A percentile compares a stretch with the other conserved stretches of the same genome.
Conservation (phyloP, 192 early-diverging fungal species). For the Coemansia sp. region DNA sequence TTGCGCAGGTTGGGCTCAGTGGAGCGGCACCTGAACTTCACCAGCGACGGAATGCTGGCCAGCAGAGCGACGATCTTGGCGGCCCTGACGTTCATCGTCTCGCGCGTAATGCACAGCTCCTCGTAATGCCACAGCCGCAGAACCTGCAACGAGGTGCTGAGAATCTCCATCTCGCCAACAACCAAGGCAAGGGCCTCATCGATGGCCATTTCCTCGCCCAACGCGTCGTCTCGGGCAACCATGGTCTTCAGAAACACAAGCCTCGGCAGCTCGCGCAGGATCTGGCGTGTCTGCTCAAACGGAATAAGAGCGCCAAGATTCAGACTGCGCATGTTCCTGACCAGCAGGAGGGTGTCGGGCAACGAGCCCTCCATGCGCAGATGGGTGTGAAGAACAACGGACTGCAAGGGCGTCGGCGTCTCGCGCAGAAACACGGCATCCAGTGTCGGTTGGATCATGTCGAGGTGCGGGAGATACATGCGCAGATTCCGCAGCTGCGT, state of each 20-base stretch:
- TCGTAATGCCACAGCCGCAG: constrained; percentile 33
- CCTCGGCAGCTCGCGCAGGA: constrained; percentile 20
- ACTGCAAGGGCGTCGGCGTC: constrained; percentile 4
- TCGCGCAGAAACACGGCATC: constrained; percentile 15
- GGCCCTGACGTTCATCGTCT: constrained; percentile 12
- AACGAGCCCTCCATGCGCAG: constrained; percentile 17
- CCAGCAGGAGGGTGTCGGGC: constrained; percentile 13
- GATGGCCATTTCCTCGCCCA: constrained; percentile 9
- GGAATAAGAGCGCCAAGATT: constrained; percentile 17
- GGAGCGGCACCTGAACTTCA: constrained; percentile 11
- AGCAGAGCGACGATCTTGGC: constrained; percentile 17
- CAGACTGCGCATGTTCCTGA: constrained; percentile 17
- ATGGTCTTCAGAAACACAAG: constrained; percentile 25
- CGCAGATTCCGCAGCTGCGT: constrained; percentile 20
- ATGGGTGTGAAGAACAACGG: constrained; percentile 23
- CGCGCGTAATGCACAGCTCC: constrained; percentile 14
- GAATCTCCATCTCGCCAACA: not conserved
- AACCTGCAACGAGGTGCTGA: constrained; percentile 22
- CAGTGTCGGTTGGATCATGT: constrained; percentile 22
- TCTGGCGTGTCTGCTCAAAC: constrained; percentile 19
- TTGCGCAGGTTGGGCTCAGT: constrained; percentile 12
- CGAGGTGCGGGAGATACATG: constrained; percentile 20
- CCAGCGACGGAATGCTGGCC: constrained; percentile 28
- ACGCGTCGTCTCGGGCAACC: constrained; percentile 14
- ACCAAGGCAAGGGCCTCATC: constrained; percentile 7